phyloP scores from a whole-genome alignment of 75 land plant genomes.

The Isoetes taiwanensis region DNA sequence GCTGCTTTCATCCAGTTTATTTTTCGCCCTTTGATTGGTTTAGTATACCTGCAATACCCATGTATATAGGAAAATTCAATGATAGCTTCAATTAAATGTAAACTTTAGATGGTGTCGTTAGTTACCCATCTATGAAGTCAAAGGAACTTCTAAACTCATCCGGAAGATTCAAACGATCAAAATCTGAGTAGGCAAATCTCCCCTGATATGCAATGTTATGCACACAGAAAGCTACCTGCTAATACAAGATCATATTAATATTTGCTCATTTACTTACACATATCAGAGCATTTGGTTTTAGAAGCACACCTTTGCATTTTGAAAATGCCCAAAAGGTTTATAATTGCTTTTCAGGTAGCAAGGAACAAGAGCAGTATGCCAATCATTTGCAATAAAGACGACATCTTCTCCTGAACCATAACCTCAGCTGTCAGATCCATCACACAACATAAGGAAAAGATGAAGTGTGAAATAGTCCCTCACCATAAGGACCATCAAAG shows the following conservation, averaged over 20 bases:
- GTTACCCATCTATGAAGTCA: conserved; percentile 87
- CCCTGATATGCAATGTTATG: conserved; percentile 99
- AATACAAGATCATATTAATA: not conserved
- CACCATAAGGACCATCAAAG: conserved; percentile 89
- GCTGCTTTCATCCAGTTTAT: conserved; percentile 99
- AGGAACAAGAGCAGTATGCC: conserved; percentile 89
- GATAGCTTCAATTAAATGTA: too few species aligned
- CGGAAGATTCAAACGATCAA: conserved; percentile 56
- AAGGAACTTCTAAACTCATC: conserved; percentile 64
- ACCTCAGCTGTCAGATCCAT: too few species aligned
- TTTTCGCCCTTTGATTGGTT: conserved; percentile 86
- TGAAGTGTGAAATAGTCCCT: too few species aligned
- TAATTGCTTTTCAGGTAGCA: conserved; percentile 83
- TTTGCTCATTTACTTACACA: not conserved
- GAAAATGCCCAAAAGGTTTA: conserved; percentile 46
- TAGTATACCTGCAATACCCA: conserved; percentile 60
- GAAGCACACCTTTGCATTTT: conserved; percentile 68
- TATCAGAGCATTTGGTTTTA: not conserved
- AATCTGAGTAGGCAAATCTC: conserved; percentile 62
- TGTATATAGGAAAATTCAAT: too few species aligned
- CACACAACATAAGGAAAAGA: too few species aligned
- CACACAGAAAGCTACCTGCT: conserved; percentile 90
- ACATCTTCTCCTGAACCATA: conserved; percentile 72
- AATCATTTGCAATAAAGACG: conserved; percentile 81
- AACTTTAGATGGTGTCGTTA: too few species aligned